Evolutionary conservation across 305 asterid genomes (phyloP).

Genomic region (Plantago coronopus): DNA sequence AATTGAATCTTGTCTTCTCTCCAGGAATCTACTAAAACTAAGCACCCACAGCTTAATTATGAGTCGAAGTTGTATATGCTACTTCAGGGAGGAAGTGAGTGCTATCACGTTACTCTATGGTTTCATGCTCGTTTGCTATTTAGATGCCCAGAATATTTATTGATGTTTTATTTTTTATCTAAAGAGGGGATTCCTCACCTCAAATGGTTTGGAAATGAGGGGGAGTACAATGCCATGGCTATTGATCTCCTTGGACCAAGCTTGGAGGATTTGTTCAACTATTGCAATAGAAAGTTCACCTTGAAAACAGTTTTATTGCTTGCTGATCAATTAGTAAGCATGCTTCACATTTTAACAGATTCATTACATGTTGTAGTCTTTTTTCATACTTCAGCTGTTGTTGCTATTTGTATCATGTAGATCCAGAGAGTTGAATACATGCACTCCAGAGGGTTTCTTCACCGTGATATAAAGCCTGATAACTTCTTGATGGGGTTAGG

Average conservation of each 20-base stretch:
- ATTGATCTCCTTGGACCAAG: slow-evolving; percentile 89
- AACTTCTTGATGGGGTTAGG: slow-evolving; percentile 97
- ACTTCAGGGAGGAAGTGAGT: slow-evolving; percentile 91
- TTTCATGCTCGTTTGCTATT: slow-evolving; percentile 8
- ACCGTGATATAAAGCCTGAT: slow-evolving; percentile 96
- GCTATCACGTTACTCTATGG: not conserved
- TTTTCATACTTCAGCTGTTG: slow-evolving; percentile 11
- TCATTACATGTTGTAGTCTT: slow-evolving; percentile 5
- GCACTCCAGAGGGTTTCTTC: slow-evolving; percentile 96
- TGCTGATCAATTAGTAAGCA: slow-evolving; percentile 77
- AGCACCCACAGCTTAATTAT: slow-evolving; percentile 86
- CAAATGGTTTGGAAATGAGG: slow-evolving; percentile 83
- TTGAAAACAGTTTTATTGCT: slow-evolving; percentile 81
- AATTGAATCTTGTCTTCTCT: not conserved
- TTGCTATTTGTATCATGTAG: slow-evolving; percentile 29
- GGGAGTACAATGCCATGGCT: slow-evolving; percentile 78
- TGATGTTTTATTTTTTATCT: slow-evolving; percentile 14
- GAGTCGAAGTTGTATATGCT: slow-evolving; percentile 79
- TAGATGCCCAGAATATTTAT: slow-evolving; percentile 10
- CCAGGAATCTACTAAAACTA: slow-evolving; percentile 75
- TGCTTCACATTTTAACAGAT: slow-evolving; percentile 4
- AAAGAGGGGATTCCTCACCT: slow-evolving; percentile 80
- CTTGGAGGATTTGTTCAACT: slow-evolving; percentile 73
- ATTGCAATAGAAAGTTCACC: slow-evolving; percentile 67
- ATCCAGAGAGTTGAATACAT: slow-evolving; percentile 79